Evolutionary conservation across 306 rosid species (phyloP).

Genomic region (Delonix regia): DNA sequence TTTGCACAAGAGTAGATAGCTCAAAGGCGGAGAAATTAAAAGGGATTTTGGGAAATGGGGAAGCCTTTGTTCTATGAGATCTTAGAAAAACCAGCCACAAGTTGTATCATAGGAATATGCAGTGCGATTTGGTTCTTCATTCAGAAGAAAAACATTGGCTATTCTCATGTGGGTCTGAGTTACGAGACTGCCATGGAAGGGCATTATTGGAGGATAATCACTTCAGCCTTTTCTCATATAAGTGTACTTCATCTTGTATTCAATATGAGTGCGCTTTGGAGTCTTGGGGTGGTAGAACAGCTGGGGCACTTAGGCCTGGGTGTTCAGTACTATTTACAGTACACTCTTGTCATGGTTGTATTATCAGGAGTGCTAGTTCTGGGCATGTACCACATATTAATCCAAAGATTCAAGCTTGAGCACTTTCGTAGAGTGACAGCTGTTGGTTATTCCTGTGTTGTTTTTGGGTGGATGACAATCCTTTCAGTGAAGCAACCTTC

Average conservation of each 20-base stretch:
- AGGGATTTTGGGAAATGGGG: constrained; percentile 62
- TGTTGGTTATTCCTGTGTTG: constrained; percentile 99
- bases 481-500: constrained; percentile 94
- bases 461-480: constrained; percentile 99
- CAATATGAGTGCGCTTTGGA: constrained; percentile 98
- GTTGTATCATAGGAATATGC: constrained; percentile 83
- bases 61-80: constrained; percentile 91
- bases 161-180: constrained; percentile 93
- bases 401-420: constrained; percentile 85
- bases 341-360: constrained; percentile 82
- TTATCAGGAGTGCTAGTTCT: constrained; percentile 78
- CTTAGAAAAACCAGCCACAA: constrained; percentile 89
- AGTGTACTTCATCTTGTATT: constrained; percentile 94
- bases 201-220: constrained; percentile 92
- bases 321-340: constrained; percentile 85
- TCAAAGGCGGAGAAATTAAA: background rate
- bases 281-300: constrained; percentile 86
- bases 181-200: constrained; percentile 90
- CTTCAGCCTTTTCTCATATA: constrained; percentile 88
- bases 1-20: constrained; percentile 24
- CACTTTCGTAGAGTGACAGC: constrained; percentile 87
- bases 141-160: constrained; percentile 90
- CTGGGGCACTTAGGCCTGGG: constrained; percentile 80
- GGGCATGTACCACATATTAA: constrained; percentile 78
- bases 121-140: constrained; percentile 88